Evolutionary conservation across 108 stramenopile genomes (phyloP), one percentile per base, ranked within the genome.

Genomic region (Nitzschia inconspicua): DNA sequence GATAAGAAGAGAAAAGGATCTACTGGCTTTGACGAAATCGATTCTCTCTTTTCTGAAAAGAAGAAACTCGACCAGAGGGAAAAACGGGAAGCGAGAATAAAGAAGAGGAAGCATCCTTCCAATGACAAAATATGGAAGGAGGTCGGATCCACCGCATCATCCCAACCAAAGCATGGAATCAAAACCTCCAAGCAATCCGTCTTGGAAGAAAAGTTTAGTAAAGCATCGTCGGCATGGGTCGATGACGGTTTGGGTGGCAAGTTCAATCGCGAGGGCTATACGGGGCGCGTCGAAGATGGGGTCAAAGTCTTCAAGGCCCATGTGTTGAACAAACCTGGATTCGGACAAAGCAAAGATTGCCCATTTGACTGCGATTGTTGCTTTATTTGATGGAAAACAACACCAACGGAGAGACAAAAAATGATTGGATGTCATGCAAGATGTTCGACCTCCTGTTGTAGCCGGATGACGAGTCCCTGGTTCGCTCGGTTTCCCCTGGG

Each of bases 291-390:
- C 18, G 81, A 91, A 46, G 89, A 85, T 44, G 89, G 89, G 3
- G 68, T 80, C 55, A 89, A 84, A 51, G 64, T 94, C 8, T 94
- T 89, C 69, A 94, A 94, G 63, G 86, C 86, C 0, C 93, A 94
- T 68, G 60, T 94, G 37, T 68, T 94, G 52, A 86, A 94, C 59
- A 85, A 74, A 73, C 76, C 82, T 31, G 80, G 75, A 2, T 80
- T 82, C 57, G 93, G 93, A 14, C 53, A 31, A 25, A 75, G 74
- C 25, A 57, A 63, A 24, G 76, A 91, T 60, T 94, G 93, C 60
- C 93, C 93, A 24, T 94, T 94, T 65, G 93, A 94, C 66, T 94
- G 93, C 53, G 73, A 89, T 56, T 94, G 93, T 52, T 94, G 93
- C 50, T 91, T 73, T 57, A 91, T 94, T 40, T 94, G 66, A 88